Evolutionary conservation across 305 asterid species (phyloP).

Genomic region (Solanum hybrid): DNA sequence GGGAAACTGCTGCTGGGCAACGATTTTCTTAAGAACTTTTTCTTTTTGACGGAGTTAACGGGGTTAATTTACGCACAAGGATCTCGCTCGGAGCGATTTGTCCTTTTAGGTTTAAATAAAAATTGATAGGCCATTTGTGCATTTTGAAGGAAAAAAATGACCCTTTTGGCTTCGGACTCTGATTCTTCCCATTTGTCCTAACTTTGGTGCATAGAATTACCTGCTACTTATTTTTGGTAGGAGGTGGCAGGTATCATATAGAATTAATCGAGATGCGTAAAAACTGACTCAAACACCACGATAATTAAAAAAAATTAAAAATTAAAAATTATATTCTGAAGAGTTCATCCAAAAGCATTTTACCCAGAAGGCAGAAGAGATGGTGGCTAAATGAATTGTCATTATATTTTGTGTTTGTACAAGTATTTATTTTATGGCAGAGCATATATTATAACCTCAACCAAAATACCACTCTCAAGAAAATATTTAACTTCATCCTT

Average conservation of each 20-base stretch:
- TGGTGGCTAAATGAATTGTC: not conserved
- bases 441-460: not conserved
- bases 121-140: not conserved
- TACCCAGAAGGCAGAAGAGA: not conserved
- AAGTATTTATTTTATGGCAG: not conserved
- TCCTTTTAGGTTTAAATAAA: not conserved
- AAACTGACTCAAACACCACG: not conserved
- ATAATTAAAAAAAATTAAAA: too few species aligned
- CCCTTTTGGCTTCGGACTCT: not conserved
- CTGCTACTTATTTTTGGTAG: not conserved
- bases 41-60: not conserved
- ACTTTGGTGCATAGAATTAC: not conserved
- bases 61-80: not conserved
- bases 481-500: not conserved
- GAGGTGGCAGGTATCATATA: too few species aligned
- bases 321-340: not conserved
- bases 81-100: not conserved
- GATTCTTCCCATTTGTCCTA: too few species aligned
- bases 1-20: rapidly evolving
- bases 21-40: too few species aligned
- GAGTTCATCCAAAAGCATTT: not conserved
- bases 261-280: not conserved
- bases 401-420: not conserved
- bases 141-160: not conserved
- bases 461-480: conserved; percentile 2